These are phyloP conservation scores for Rhodotorula graminis DNA, from an alignment of 768 basidiomycete species.

Conservation along the genomic window DNA sequence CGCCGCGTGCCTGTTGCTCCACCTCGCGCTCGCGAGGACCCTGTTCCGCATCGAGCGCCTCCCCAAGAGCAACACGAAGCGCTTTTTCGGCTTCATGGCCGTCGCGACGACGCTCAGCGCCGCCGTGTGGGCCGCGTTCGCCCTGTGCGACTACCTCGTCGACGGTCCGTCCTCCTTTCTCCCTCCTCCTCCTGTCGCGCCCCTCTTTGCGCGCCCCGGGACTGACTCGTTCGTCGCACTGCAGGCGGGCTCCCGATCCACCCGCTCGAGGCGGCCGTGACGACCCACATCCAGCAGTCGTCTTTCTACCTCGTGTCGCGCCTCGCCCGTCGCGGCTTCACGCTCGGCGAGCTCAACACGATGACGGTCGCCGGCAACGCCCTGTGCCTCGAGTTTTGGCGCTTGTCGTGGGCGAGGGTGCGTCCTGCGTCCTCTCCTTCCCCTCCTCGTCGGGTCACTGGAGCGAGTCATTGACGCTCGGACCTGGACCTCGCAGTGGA, in stretches of 20 bases:
- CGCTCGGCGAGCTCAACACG: constrained; percentile 84
- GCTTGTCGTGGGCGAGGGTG: constrained; percentile 76
- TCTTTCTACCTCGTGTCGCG: constrained; percentile 82
- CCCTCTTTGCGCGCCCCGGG: no score
- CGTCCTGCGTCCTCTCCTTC: constrained; percentile 43
- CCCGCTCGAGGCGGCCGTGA: constrained; percentile 36
- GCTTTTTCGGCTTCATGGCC: constrained; percentile 42
- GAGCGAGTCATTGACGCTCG: neutral
- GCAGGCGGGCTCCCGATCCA: constrained; percentile 32
- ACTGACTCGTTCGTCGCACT: neutral
- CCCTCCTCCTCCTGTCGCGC: neutral
- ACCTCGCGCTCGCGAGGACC: constrained; percentile 38
- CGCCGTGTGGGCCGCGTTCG: constrained; percentile 26
- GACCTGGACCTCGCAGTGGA: constrained; percentile 23
- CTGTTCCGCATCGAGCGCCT: constrained; percentile 39
- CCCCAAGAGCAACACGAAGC: constrained; percentile 41
- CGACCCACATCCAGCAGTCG: constrained; percentile 77
- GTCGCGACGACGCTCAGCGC: constrained; percentile 29
- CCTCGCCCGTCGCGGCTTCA: constrained; percentile 89
- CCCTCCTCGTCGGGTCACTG: neutral
- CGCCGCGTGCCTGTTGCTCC: constrained; percentile 36
- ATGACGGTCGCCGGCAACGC: constrained; percentile 84
- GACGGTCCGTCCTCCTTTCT: constrained; percentile 42
- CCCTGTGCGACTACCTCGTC: constrained; percentile 41
- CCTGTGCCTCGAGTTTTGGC: constrained; percentile 76